phyloP scores from a whole-genome alignment of 306 rosid genomes.

The Mucuna pruriens region DNA sequence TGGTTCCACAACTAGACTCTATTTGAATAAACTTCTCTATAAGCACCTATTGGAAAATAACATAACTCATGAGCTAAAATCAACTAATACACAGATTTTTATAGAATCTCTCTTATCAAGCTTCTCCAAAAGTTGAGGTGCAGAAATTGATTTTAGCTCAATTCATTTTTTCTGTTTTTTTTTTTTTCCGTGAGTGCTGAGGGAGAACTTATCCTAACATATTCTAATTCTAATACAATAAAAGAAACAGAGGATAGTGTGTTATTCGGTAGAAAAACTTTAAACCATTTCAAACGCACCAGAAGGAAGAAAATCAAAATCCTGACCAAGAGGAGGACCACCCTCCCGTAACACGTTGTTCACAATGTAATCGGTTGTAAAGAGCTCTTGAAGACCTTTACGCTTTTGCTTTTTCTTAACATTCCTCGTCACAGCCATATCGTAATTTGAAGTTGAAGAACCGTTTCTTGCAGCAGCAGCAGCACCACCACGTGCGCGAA shows the following conservation, averaged over 20 bases:
- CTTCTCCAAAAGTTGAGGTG: too few species aligned
- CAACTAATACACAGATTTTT: too few species aligned
- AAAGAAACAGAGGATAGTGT: not conserved
- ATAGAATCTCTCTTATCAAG: too few species aligned
- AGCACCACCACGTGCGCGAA: constrained; percentile 27
- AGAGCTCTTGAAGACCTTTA: constrained; percentile 47
- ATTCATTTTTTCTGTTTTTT: too few species aligned
- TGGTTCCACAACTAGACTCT: not conserved
- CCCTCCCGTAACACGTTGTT: constrained; percentile 59
- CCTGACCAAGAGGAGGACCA: constrained; percentile 69
- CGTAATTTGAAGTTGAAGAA: constrained; percentile 40
- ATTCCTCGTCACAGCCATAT: constrained; percentile 23
- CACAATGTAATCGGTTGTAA: constrained; percentile 49
- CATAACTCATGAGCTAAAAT: too few species aligned
- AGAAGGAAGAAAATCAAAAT: constrained; percentile 70
- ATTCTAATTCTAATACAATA: too few species aligned
- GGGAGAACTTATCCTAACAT: too few species aligned
- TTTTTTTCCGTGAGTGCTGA: too few species aligned
- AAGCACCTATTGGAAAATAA: too few species aligned
- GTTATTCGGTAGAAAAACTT: not conserved
- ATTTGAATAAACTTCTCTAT: too few species aligned
- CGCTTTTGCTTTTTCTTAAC: constrained; percentile 41
- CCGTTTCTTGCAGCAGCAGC: constrained; percentile 37
- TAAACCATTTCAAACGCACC: constrained; percentile 44
- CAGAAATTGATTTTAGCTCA: too few species aligned